phyloP scores from a whole-genome alignment of 805 yeast genomes.

The Barnettozyma californica region DNA sequence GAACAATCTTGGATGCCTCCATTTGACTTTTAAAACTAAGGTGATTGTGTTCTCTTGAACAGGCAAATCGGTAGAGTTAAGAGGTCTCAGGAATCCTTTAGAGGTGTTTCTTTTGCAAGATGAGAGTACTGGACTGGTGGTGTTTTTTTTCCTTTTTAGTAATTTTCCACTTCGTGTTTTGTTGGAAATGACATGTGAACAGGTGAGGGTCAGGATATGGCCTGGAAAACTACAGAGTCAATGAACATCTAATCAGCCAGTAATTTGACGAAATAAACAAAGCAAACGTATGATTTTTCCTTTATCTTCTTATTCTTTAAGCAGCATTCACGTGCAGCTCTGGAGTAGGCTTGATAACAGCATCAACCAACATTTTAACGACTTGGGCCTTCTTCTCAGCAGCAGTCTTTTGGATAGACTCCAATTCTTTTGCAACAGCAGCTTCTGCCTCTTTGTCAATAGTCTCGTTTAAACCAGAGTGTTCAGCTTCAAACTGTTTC shows the following conservation, averaged over 20 bases:
- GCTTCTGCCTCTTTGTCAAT: conserved; percentile 77
- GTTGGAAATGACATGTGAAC: background rate
- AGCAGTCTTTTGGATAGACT: conserved; percentile 60
- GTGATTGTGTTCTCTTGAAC: background rate
- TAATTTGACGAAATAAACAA: background rate
- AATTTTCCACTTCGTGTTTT: background rate
- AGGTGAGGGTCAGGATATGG: background rate
- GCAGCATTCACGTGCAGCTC: conserved; percentile 76
- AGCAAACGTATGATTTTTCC: background rate
- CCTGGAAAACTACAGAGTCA: background rate
- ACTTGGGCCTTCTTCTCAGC: conserved; percentile 60
- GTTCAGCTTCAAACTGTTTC: conserved; percentile 62
- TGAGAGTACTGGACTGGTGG: background rate
- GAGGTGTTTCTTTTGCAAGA: background rate
- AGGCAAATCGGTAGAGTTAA: background rate
- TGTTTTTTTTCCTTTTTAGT: background rate
- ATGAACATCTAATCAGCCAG: background rate
- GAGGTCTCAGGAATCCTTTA: background rate
- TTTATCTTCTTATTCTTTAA: background rate
- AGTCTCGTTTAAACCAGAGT: conserved; percentile 68
- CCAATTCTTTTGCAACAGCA: conserved; percentile 65
- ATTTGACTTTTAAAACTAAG: background rate
- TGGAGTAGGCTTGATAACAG: conserved; percentile 75
- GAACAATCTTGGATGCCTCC: conserved; percentile 13
- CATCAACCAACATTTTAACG: conserved; percentile 69